Base-by-base conservation (phyloP, 257 asterid species). In the Vinca minor region DNA sequence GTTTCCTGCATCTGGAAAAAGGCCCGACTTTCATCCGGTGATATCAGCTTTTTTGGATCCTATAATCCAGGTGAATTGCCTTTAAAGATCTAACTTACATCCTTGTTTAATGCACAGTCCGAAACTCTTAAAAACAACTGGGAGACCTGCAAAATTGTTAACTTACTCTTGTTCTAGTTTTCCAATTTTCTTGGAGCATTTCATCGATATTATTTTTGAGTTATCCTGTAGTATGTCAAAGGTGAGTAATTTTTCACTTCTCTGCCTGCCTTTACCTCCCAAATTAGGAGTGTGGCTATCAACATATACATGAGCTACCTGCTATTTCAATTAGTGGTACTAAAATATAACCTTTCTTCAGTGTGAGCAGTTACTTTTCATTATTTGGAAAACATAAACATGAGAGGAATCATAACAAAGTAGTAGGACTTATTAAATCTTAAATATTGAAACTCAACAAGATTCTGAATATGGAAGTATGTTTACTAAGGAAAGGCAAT, bases 31-130 rank as follows among this genome's bases (percentile, higher is more conserved):
- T 74, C 91, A 87, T 76, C 96, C 94, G 7, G 94, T 87, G 69
- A 84, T 93, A 66, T 85, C 99, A 69, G 95, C 99, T 77, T 69
- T 93, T 80, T 78, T 93, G 44, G 97, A 93, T 79, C 99, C 99
- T 64, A 89, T 93, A 59, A 85, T 93, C 63, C 99, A 84, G 95
- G 99, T 89, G 48, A 29, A 76, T 65, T 69, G 17, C 52, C 63
- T 63, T 63, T 60, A 11, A n/a, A 46, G 26, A 42, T 32, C 42
- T 3, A 36, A 9, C 11, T 41, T 10, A 42, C 57, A 9, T 56
- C 21, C n/a, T 67, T 29, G 35, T 42, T 10, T 31, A 14, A 32
- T 15, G 5, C 4, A 25, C 42, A 46, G 59, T n/a, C n/a, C n/a
- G n/a, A n/a, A n/a, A n/a, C n/a, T n/a, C n/a, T n/a, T 50, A 21